Evolutionary conservation across 495 filamentous ascomycete genomes (phyloP).

Genomic region (Coniosporium apollinis): DNA sequence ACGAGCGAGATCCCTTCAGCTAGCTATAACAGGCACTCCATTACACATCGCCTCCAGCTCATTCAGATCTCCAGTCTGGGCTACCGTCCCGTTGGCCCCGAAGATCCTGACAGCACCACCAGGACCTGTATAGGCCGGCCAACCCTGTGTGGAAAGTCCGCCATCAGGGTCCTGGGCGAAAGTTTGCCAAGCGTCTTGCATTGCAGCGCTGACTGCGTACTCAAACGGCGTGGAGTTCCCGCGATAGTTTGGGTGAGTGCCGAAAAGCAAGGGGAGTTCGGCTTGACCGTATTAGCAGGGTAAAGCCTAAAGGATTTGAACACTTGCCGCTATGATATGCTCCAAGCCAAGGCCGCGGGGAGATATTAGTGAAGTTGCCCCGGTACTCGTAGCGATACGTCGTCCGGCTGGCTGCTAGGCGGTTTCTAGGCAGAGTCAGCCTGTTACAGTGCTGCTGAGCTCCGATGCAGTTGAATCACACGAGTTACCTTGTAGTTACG

Average conservation of each 20-base stretch:
- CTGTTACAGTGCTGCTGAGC: not conserved
- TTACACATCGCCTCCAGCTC: not conserved
- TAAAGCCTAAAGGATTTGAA: not conserved
- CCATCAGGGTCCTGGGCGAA: slow-evolving; percentile 10
- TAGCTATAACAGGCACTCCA: not conserved
- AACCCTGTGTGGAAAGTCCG: slow-evolving; percentile 2
- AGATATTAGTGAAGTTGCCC: slow-evolving; percentile 31
- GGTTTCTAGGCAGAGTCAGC: slow-evolving; percentile 9
- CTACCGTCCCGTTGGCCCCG: slow-evolving; percentile 1
- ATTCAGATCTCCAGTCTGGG: not conserved
- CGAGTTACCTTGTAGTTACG: slow-evolving; percentile 3
- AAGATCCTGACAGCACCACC: not conserved
- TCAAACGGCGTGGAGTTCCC: slow-evolving; percentile 9
- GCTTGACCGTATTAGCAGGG: not conserved
- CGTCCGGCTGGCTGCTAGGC: slow-evolving; percentile 8
- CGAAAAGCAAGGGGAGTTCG: slow-evolving; percentile 12
- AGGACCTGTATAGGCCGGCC: not conserved
- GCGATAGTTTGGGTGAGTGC: slow-evolving; percentile 8
- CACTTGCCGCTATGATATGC: slow-evolving; percentile 11
- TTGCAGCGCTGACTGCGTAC: slow-evolving; percentile 4
- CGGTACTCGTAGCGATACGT: slow-evolving; percentile 30
- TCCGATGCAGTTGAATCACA: no score
- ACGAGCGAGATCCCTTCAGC: not conserved
- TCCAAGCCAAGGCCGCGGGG: slow-evolving; percentile 20
- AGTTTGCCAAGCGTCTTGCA: slow-evolving; percentile 13